These are phyloP conservation scores for Phytophthora hybrid DNA, from an alignment of 352 stramenopile species.

Conservation along the genomic window DNA sequence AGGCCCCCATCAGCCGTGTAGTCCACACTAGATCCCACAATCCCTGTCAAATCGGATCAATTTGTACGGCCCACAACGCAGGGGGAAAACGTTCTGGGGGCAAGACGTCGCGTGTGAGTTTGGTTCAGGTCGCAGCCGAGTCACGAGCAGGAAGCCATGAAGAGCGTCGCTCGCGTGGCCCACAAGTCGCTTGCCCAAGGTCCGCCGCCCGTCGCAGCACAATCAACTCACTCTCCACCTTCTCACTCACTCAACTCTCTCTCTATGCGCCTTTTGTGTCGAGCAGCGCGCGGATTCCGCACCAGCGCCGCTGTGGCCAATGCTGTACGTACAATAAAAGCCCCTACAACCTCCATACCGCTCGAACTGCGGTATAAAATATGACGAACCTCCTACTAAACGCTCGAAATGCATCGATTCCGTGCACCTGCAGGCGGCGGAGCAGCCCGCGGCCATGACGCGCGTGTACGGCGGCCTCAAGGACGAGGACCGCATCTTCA, in stretches of 20 bases:
- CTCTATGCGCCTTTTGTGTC: background rate
- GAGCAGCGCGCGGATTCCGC: conserved; percentile 46
- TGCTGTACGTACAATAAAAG: conserved; percentile 31
- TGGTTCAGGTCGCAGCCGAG: conserved; percentile 22
- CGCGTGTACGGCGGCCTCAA: conserved; percentile 95
- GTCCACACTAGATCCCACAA: conserved; percentile 1
- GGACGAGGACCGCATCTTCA: conserved; percentile 99
- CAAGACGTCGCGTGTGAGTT: conserved; percentile 31
- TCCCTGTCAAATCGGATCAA: conserved; percentile 34
- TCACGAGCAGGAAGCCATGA: conserved; percentile 32
- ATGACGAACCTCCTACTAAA: conserved; percentile 4
- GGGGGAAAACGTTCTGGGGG: conserved; percentile 32
- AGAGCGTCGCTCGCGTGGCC: conserved; percentile 47
- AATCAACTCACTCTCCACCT: background rate
- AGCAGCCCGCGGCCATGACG: conserved; percentile 68
- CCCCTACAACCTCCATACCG: background rate
- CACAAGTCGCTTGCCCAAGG: conserved; percentile 43
- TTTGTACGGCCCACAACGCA: conserved; percentile 33
- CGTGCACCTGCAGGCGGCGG: conserved; percentile 34
- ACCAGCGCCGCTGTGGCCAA: conserved; percentile 49
- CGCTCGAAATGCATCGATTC: background rate
- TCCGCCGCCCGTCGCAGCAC: background rate
- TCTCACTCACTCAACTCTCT: background rate
- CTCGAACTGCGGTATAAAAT: background rate
- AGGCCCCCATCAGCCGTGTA: background rate